These are phyloP conservation scores for Tolypocladium guangdongense DNA, from an alignment of 2,329 filamentous ascomycete species.

Conservation along the genomic window DNA sequence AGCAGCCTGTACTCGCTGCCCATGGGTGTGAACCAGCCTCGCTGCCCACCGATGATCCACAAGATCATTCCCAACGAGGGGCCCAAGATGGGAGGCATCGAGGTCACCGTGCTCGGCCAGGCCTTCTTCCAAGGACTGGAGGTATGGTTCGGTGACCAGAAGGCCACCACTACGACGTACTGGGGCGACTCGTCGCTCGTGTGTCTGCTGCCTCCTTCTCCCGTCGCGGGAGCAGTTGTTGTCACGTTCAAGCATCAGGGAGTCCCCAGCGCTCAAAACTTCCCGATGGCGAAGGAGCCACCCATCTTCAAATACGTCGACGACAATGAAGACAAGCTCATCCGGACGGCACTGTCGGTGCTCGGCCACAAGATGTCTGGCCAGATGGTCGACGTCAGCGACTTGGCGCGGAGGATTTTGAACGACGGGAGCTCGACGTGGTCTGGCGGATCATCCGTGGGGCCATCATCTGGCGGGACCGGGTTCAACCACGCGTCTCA, in stretches of 20 bases:
- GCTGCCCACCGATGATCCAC: slow-evolving; percentile 51
- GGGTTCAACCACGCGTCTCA: slow-evolving; percentile 30
- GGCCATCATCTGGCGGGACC: slow-evolving; percentile 31
- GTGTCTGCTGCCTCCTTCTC: slow-evolving; percentile 63
- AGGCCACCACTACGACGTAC: slow-evolving; percentile 61
- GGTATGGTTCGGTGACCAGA: slow-evolving; percentile 67
- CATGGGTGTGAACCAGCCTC: slow-evolving; percentile 36
- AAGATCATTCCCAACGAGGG: slow-evolving; percentile 78
- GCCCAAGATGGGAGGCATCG: slow-evolving; percentile 71
- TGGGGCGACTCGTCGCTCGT: slow-evolving; percentile 75
- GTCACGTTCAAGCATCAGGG: slow-evolving; percentile 56
- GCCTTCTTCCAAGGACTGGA: slow-evolving; percentile 68
- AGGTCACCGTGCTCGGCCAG: slow-evolving; percentile 75
- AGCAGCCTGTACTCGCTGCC: slow-evolving; percentile 40
- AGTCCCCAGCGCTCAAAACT: slow-evolving; percentile 23
- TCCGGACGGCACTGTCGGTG: slow-evolving; percentile 56
- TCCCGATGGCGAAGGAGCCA: slow-evolving; percentile 28
- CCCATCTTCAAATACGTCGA: slow-evolving; percentile 63
- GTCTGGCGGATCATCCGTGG: slow-evolving; percentile 31
- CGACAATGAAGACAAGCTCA: slow-evolving; percentile 56
- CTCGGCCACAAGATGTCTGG: slow-evolving; percentile 55
- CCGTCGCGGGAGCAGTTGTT: slow-evolving; percentile 55
- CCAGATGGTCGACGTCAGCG: slow-evolving; percentile 48
- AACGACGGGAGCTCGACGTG: slow-evolving; percentile 34
- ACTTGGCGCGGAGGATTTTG: slow-evolving; percentile 51